Percentiles rank a stretch among this genome's conserved stretches.
Conservation (phyloP, 2,329 filamentous ascomycete genomes). For the Neonectria neomacrospora region DNA sequence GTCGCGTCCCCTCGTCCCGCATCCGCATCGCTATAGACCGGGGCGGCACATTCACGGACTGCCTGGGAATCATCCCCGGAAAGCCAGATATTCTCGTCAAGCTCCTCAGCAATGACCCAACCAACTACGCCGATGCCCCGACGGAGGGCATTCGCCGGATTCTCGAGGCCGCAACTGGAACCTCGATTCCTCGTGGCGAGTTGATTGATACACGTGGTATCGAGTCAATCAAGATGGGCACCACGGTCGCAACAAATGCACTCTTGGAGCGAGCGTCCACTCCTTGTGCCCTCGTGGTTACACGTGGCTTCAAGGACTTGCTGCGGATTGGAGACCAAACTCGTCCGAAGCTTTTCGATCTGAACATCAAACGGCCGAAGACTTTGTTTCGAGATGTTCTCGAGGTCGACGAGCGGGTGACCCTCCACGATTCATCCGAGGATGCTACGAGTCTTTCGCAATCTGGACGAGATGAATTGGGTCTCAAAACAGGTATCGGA, state of each 20-base stretch:
- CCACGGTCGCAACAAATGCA: conserved; percentile 80
- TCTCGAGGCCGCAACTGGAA: conserved; percentile 46
- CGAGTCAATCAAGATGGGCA: conserved; percentile 80
- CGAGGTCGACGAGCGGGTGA: conserved; percentile 91
- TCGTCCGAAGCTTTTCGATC: conserved; percentile 88
- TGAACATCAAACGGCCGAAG: conserved; percentile 87
- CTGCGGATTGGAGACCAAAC: conserved; percentile 90
- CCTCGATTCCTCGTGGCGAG: conserved; percentile 46
- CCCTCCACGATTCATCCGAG: conserved; percentile 80
- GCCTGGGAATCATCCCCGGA: conserved; percentile 74
- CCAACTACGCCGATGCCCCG: conserved; percentile 77
- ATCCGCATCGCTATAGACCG: conserved; percentile 50
- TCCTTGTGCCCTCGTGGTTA: conserved; percentile 74
- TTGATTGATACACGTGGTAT: conserved; percentile 48
- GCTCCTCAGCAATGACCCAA: conserved; percentile 75
- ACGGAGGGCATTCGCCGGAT: conserved; percentile 73
- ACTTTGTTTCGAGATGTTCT: conserved; percentile 82
- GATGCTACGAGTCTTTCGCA: conserved; percentile 54
- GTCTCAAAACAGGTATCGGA: conserved; percentile 73
- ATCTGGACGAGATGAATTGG: conserved; percentile 46
- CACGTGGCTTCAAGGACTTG: conserved; percentile 77
- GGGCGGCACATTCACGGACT: conserved; percentile 73
- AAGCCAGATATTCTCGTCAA: conserved; percentile 77
- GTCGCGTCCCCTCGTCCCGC: conserved; percentile 3
- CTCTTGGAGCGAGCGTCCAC: conserved; percentile 78